Base-by-base conservation (phyloP, 169 alveolate genomes). In the Eimeria necatrix region DNA sequence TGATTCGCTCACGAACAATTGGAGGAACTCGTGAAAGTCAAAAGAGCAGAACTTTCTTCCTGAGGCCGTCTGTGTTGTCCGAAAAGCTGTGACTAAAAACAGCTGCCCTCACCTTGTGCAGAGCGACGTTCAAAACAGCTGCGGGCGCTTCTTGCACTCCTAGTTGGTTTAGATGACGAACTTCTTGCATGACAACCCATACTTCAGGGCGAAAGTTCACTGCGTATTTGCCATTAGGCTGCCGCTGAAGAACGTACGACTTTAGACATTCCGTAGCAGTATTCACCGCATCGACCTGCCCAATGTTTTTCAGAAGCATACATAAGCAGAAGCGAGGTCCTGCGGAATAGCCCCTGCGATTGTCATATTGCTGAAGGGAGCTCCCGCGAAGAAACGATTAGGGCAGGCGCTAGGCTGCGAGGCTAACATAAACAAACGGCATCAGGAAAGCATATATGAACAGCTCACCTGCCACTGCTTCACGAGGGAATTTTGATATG, bases 121-220 rank as follows among this genome's bases (percentile, higher is more conserved):
- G 97, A 5, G 99, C 99, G 59, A 98, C 98, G 87, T 98, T 98
- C 51, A 98, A 97, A 16, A 98, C 98, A 18, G 98, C 97, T 64
- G 98, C 97, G 0, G 99, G 98, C 7, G 98, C 96, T 41, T 97
- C 99, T 70, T 97, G 96, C 90, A 97, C 97, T 49, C 99, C 99
- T 95, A 98, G 97, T 95, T 97, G 97, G 76, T 98, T 98, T 80
- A 98, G 94, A 94, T 96, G 95, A 81, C 98, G 98, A 49, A 99
- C 99, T 90, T 98, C 99, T 71, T 98, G 98, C 87, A 98, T 98
- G 95, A 98, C 96, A 20, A 98, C 97, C 96, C 98, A 98, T 70
- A 98, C 91, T 83, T 97, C 98, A 84, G 98, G 98, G 32, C 97
- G 97, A 85, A 98, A 98, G 92, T 98, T 98, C 8, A 98, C 99